Conservation (phyloP, 2,329 filamentous ascomycete genomes). For the Exophiala lecanii-corni region DNA sequence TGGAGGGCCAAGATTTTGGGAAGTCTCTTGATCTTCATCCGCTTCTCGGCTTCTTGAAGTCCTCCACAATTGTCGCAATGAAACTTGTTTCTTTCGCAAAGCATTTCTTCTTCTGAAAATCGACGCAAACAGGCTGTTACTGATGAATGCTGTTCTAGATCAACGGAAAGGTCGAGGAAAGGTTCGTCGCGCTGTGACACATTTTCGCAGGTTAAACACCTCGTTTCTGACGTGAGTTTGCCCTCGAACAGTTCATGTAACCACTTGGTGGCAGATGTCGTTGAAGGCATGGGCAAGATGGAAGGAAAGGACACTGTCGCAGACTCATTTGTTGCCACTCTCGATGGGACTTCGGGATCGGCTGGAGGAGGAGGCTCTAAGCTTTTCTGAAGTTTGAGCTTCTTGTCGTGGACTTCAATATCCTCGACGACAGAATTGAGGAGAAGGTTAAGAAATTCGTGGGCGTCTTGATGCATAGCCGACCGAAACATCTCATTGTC, state of each 20-base stretch:
- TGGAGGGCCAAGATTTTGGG: slow-evolving; percentile 89
- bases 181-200: slow-evolving; percentile 92
- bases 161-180: slow-evolving; percentile 92
- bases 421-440: slow-evolving; percentile 95
- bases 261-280: slow-evolving; percentile 72
- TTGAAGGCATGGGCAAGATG: slow-evolving; percentile 34
- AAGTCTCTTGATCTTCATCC: slow-evolving; percentile 97
- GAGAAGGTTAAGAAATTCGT: slow-evolving; percentile 91
- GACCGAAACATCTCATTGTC: slow-evolving; percentile 98
- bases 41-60: slow-evolving; percentile 93
- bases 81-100: slow-evolving; percentile 97
- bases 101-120: slow-evolving; percentile 97
- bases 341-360: slow-evolving; percentile 30
- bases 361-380: slow-evolving; percentile 42
- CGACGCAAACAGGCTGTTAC: slow-evolving; percentile 93
- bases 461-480: slow-evolving; percentile 96
- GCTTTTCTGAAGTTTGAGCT: slow-evolving; percentile 41
- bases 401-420: slow-evolving; percentile 78
- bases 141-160: slow-evolving; percentile 89
- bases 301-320: slow-evolving; percentile 36
- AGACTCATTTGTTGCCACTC: slow-evolving; percentile 50
- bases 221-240: slow-evolving; percentile 88
- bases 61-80: slow-evolving; percentile 97
- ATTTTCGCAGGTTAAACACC: slow-evolving; percentile 93
- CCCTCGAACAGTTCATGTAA: slow-evolving; percentile 97